A percentile compares a stretch with the other conserved stretches of the same genome.
These are phyloP conservation scores for Aspergillus nomiae DNA, from an alignment of 2,329 filamentous ascomycete species.

Conservation along the genomic window DNA sequence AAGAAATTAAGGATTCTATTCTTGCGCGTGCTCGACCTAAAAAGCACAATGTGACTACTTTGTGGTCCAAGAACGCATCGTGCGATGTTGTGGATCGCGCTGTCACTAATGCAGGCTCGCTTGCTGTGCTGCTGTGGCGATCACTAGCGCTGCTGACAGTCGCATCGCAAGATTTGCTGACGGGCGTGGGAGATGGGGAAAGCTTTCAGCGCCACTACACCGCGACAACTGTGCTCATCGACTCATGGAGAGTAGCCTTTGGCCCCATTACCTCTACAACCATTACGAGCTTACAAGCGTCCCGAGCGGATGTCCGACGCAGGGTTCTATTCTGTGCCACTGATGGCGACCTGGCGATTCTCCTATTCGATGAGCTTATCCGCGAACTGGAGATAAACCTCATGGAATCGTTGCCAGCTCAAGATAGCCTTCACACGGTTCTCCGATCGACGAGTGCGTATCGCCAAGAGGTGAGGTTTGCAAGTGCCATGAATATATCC, in stretches of 20 bases:
- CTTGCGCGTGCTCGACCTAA: not conserved
- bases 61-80: not conserved
- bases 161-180: not conserved
- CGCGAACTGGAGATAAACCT: not conserved
- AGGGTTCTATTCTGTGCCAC: not conserved
- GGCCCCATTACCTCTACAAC: not conserved
- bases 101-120: not conserved
- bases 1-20: not conserved
- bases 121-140: constrained; percentile 4
- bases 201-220: not conserved
- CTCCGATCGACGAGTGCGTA: not conserved
- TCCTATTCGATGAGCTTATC: not conserved
- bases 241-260: not conserved
- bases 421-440: not conserved
- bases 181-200: not conserved
- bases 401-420: not conserved
- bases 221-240: not conserved
- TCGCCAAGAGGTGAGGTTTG: not conserved
- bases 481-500: not conserved
- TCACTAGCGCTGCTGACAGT: not conserved
- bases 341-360: constrained; percentile 2
- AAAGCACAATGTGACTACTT: not conserved
- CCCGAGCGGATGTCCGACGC: not conserved
- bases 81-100: not conserved
- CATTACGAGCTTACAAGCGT: not conserved